Evolutionary conservation across 345 rosid genomes (phyloP).

Genomic region (Citrus unshiu): DNA sequence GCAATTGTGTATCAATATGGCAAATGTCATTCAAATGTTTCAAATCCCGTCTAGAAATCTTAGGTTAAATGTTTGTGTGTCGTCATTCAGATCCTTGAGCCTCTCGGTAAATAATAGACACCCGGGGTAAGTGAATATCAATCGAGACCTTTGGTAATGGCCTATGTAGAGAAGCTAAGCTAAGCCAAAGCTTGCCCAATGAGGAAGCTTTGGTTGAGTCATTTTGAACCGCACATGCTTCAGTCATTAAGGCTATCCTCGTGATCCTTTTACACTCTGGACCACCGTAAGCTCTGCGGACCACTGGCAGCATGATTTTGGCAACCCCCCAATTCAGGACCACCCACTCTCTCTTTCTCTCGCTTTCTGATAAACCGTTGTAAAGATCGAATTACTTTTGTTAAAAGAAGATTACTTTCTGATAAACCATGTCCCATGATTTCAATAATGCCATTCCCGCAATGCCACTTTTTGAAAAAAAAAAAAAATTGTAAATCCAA

Average conservation of each 20-base stretch:
- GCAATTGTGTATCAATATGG: no score
- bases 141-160: no score
- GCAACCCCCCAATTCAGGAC: not conserved
- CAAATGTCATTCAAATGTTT: no score
- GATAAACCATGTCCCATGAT: not conserved
- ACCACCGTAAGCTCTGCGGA: not conserved
- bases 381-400: slow-evolving; percentile 12
- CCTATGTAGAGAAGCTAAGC: no score
- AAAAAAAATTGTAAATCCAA: not conserved
- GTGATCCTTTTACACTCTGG: not conserved
- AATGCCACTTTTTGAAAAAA: no score
- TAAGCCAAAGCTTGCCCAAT: not conserved
- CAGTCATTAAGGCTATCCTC: not conserved
- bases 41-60: no score
- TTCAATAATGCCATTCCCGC: no score
- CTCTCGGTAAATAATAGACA: no score
- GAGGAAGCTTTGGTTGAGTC: not conserved
- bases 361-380: not conserved
- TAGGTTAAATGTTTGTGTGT: no score
- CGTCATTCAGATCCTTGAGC: no score
- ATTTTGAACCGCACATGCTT: not conserved
- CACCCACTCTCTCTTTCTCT: not conserved
- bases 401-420: slow-evolving; percentile 19
- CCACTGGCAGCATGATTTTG: not conserved
- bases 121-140: no score